Base-by-base conservation (phyloP, 2,329 filamentous ascomycete species). In the Xylariaceae sp. region DNA sequence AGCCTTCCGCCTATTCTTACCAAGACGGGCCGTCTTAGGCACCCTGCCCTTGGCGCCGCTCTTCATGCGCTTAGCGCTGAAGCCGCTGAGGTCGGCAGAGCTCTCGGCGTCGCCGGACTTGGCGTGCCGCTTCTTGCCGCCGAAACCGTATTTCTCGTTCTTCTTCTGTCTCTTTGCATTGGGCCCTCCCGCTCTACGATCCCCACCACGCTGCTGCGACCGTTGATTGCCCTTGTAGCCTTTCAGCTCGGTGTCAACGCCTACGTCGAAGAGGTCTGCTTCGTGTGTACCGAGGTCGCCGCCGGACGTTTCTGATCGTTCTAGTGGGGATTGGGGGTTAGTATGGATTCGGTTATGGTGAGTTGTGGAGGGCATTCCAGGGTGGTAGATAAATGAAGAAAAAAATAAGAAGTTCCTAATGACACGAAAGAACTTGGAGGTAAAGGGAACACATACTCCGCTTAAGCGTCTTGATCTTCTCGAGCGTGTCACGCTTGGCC, bases 401-500 rank as follows among this genome's bases (percentile, higher is more conserved):
- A 8, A 4, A 37, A 32, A 32, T 20, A 40, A 18, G 21, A 36
- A 48, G 33, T n/a, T n/a, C n/a, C n/a, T n/a, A n/a, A n/a, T n/a
- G n/a, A n/a, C n/a, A n/a, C n/a, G 16, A 46, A 24, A 40, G 21
- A 30, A 39, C 20, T 29, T 18, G 27, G 10, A 26, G 30, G 36
- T 36, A 16, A 39, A n/a, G 7, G 43, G 13, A 41, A n/a, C 30
- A 83, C 91, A 64, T 82, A 97, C 93, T 99, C 79, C 92, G 85
- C 85, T 99, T 99, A 66, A 99, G 77, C 23, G 84, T 82, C 76
- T 92, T 92, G 69, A 99, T 97, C 82, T 97, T 97, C 65, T 97
- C 94, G 60, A 99, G 78, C 3, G 92, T 96, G 59, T 95, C 90
- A 65, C 85, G 86, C 86, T 97, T 97, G 69, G 87, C 87, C 81